Conservation (phyloP, 352 stramenopile species). For the Pythium rishiriense region DNA sequence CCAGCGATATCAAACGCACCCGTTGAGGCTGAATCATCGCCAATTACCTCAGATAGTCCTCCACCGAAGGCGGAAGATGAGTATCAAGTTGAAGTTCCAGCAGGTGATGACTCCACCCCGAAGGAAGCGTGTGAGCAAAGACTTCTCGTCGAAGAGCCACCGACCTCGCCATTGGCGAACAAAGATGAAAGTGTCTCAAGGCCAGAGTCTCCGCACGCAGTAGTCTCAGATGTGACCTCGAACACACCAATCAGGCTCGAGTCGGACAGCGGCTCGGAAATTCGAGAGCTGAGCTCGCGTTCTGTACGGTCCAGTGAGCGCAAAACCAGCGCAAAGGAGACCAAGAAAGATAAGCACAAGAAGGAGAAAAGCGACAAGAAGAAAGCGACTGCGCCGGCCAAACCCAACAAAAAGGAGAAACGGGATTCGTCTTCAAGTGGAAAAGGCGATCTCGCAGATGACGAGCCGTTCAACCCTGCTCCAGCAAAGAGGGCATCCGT, state of each 20-base stretch:
- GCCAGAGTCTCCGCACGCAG: background rate
- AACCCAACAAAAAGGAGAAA: slow-evolving; percentile 59
- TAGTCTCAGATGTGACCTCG: background rate
- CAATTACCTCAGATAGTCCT: background rate
- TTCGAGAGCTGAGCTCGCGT: slow-evolving; percentile 9
- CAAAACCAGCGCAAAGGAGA: slow-evolving; percentile 39
- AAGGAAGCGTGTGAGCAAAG: background rate
- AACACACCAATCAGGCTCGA: slow-evolving; percentile 5
- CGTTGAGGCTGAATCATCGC: background rate
- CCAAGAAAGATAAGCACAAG: slow-evolving; percentile 58
- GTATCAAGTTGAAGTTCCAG: too few species aligned
- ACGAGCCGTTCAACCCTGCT: slow-evolving; percentile 18
- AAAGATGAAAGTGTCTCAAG: slow-evolving; percentile 1
- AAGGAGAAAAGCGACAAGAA: slow-evolving; percentile 65
- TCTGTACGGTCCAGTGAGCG: slow-evolving; percentile 25
- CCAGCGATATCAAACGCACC: background rate
- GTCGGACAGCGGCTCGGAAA: slow-evolving; percentile 26
- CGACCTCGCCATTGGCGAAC: background rate
- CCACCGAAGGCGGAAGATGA: background rate
- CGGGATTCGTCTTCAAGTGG: slow-evolving; percentile 37
- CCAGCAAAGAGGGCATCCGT: slow-evolving; percentile 4
- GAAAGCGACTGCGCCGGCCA: slow-evolving; percentile 15
- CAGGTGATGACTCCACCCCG: too few species aligned
- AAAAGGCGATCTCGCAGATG: slow-evolving; percentile 40
- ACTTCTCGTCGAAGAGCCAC: background rate